Conservation (phyloP, 208 protist species). For the Leishmania arabica region DNA sequence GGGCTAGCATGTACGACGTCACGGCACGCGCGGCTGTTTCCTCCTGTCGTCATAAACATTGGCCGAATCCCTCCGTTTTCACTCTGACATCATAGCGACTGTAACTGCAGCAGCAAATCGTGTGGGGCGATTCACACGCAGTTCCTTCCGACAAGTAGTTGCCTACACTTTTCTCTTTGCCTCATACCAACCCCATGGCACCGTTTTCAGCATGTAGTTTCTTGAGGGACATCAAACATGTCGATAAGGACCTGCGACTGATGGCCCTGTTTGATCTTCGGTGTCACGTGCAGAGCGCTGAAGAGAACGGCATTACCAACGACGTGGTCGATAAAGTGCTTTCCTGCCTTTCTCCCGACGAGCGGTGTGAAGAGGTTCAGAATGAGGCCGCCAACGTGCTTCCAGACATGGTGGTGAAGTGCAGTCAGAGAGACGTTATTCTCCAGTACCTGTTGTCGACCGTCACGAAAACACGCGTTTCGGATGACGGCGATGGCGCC, state of each 20-base stretch:
- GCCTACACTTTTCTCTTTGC: background rate
- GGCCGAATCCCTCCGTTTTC: background rate
- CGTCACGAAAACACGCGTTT: slow-evolving; percentile 16
- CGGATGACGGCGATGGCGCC: slow-evolving; percentile 22
- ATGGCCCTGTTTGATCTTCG: slow-evolving; percentile 77
- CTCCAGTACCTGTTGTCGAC: slow-evolving; percentile 28
- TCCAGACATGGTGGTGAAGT: slow-evolving; percentile 36
- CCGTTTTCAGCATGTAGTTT: slow-evolving; percentile 42
- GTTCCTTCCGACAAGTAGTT: background rate
- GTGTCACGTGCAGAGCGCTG: slow-evolving; percentile 27
- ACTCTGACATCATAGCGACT: background rate
- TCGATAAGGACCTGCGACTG: slow-evolving; percentile 64
- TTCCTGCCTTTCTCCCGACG: slow-evolving; percentile 42
- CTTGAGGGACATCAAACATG: slow-evolving; percentile 51
- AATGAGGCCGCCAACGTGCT: slow-evolving; percentile 36
- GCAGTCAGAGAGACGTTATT: slow-evolving; percentile 41
- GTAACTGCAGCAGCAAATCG: background rate
- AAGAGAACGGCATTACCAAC: slow-evolving; percentile 9
- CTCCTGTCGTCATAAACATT: background rate
- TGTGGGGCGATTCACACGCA: background rate
- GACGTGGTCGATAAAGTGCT: slow-evolving; percentile 39
- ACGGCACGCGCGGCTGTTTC: background rate
- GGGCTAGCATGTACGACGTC: too few species aligned
- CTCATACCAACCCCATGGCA: slow-evolving; percentile 1
- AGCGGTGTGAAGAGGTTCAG: slow-evolving; percentile 41